A percentile compares a stretch with the other conserved stretches of the same genome.
These are phyloP conservation scores for Penicillium alfredii DNA, from an alignment of 495 filamentous ascomycete species.

Conservation along the genomic window DNA sequence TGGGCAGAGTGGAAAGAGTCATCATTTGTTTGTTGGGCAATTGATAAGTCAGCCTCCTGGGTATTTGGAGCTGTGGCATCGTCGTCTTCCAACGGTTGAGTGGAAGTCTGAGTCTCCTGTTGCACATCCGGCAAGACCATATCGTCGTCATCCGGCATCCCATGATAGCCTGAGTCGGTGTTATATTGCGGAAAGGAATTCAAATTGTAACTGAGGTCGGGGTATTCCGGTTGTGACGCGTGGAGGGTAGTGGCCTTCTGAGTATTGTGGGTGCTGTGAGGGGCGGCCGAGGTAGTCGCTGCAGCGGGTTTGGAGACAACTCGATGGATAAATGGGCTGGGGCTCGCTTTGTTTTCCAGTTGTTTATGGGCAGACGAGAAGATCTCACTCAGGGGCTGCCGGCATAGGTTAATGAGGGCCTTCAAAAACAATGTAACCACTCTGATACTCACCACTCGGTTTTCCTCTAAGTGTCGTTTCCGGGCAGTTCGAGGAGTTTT, in stretches of 20 bases:
- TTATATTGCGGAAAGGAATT: constrained; percentile 40
- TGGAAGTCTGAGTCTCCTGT: constrained; percentile 29
- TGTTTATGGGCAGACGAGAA: constrained; percentile 55
- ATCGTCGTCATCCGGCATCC: constrained; percentile 52
- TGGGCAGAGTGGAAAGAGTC: constrained; percentile 64
- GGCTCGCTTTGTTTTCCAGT: constrained; percentile 29
- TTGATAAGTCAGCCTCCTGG: constrained; percentile 21
- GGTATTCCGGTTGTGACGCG: constrained; percentile 27
- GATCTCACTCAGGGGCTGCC: constrained; percentile 75
- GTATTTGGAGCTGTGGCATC: constrained; percentile 30
- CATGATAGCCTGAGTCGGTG: constrained; percentile 79
- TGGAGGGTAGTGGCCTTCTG: constrained; percentile 17
- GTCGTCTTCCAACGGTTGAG: constrained; percentile 28
- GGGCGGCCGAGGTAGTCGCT: constrained; percentile 10
- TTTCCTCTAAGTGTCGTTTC: constrained; percentile 59
- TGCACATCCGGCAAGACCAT: constrained; percentile 31
- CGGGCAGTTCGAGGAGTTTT: constrained; percentile 83
- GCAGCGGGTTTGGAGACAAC: constrained; percentile 29
- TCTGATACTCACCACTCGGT: constrained; percentile 55
- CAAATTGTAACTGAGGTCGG: constrained; percentile 30
- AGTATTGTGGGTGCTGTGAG: too few relatives aligned
- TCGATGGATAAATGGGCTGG: constrained; percentile 31
- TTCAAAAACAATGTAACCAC: not conserved
- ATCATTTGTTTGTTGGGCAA: constrained; percentile 49
- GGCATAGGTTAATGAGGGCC: constrained; percentile 14